phyloP scores from a whole-genome alignment of 1,284 basidiomycete genomes.

The Schizophyllum amplum region DNA sequence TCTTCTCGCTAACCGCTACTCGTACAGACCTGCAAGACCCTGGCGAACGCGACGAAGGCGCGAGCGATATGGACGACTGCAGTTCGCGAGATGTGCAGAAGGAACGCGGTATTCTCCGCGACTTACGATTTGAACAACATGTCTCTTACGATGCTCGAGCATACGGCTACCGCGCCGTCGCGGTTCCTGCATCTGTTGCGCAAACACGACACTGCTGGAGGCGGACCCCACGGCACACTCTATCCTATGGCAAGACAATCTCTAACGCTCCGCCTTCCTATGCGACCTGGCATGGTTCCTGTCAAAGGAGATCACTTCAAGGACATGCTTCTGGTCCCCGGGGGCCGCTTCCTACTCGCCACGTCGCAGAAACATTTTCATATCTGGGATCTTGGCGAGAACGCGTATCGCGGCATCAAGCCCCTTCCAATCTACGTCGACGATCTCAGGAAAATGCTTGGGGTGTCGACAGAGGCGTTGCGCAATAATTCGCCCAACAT shows the following conservation, averaged over 20 bases:
- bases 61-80: neutral
- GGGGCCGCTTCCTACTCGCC: slow-evolving; percentile 1
- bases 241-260: neutral
- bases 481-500: neutral
- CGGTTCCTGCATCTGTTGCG: neutral
- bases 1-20: neutral
- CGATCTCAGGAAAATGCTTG: neutral
- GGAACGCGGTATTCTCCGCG: neutral
- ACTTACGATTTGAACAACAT: neutral
- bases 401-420: neutral
- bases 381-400: slow-evolving; percentile 1
- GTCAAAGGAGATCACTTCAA: neutral
- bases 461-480: neutral
- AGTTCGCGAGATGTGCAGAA: neutral
- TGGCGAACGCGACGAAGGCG: neutral
- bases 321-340: neutral
- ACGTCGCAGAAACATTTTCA: neutral
- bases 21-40: neutral
- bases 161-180: neutral
- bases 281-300: neutral
- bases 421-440: neutral
- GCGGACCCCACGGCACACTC: neutral
- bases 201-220: too few species aligned
- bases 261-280: neutral
- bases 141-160: neutral